Conservation (phyloP, 768 basidiomycete genomes). For the Pleurotus citrinopileatus region DNA sequence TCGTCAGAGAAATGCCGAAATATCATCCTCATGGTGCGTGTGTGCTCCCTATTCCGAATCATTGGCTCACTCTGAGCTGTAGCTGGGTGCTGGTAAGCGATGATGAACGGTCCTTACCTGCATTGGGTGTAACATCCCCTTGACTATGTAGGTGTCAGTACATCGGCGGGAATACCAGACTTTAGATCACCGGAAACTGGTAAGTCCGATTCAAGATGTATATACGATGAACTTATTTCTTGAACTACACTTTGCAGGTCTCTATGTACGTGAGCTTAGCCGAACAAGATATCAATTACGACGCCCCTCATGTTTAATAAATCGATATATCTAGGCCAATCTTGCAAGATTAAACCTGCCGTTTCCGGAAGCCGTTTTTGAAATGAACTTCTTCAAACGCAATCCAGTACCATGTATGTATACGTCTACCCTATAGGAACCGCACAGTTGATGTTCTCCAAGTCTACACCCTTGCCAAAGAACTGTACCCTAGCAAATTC, state of each 20-base stretch:
- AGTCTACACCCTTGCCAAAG: slow-evolving; percentile 92
- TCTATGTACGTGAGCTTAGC: slow-evolving; percentile 41
- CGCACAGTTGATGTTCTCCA: neutral
- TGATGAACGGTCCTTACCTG: neutral
- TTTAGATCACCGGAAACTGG: slow-evolving; percentile 87
- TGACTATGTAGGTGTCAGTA: slow-evolving; percentile 63
- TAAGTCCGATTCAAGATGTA: slow-evolving; percentile 25
- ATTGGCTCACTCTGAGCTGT: no score
- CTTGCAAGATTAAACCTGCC: slow-evolving; percentile 75
- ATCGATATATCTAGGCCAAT: slow-evolving; percentile 54
- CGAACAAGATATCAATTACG: neutral
- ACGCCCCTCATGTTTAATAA: neutral
- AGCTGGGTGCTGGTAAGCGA: slow-evolving; percentile 68
- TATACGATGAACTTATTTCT: neutral
- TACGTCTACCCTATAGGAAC: neutral
- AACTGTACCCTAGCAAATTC: slow-evolving; percentile 88
- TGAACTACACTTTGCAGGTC: slow-evolving; percentile 30
- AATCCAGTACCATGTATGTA: slow-evolving; percentile 13
- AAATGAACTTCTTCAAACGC: slow-evolving; percentile 78
- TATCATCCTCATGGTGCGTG: slow-evolving; percentile 69
- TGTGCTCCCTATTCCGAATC: no score
- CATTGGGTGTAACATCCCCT: neutral
- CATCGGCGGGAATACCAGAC: slow-evolving; percentile 84
- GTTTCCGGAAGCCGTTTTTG: slow-evolving; percentile 95
- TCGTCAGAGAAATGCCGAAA: slow-evolving; percentile 64